Base-by-base conservation (phyloP, 768 basidiomycete genomes). In the Tylopilus rubrobrunneus region DNA sequence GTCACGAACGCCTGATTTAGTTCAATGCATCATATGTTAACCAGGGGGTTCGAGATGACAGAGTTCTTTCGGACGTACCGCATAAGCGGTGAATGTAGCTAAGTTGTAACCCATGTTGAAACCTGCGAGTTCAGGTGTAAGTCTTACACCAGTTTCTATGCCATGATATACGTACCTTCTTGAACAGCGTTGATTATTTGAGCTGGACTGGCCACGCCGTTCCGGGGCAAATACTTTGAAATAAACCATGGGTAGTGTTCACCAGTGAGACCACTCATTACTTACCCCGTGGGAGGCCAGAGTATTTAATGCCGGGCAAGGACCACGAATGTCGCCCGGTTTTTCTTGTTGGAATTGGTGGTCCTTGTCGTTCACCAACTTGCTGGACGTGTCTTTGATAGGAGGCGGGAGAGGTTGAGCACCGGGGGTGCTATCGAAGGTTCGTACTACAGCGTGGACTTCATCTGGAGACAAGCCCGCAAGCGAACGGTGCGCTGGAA, bases 201-300 rank as follows among this genome's bases (percentile, higher is more conserved):
- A 12, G 48, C 64, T 1, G 64, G 64, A 15, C 50, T 63, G 3
- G 56, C 56, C n/a, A 65, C 64, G 25, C 64, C 61, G 6, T 21
- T 56, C 19, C 33, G 61, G 10, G 56, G 49, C 7, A 66, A 5
- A 23, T 66, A 66, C 64, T 63, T 46, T 33, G 6, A 4, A 34
- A 25, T 17, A 7, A 25, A n/a, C 19, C 5, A 37, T 42, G 14
- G 9, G 10, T 29, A 42, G 48, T 37, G 23, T 1, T 5, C 7
- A 6, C 33, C 37, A 29, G 14, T 11, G 39, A 52, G 3, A 37
- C 23, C 4, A 34, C 23, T 4, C 55, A n/a, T 42, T 10, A 43
- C 64, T 53, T 15, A 67, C 64, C 11, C 64, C 61, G 3, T 65
- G 64, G 58, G 61, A 58, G 1, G 64, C 62, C 2, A 65, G 45